Conservation (phyloP, 2,329 filamentous ascomycete genomes). For the Thermochaetoides dissita region DNA sequence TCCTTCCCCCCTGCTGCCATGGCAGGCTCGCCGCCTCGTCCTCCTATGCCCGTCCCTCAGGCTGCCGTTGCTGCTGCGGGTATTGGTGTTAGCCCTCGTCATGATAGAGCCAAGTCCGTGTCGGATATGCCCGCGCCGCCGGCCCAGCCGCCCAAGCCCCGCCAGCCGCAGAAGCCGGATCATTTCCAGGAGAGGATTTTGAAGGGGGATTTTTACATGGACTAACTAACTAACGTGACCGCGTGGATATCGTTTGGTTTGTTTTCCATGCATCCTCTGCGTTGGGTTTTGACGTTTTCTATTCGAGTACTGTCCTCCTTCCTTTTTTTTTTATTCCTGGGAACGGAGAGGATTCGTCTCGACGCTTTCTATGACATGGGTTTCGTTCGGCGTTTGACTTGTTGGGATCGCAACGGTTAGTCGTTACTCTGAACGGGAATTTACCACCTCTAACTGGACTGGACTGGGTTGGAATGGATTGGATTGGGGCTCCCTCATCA, state of each 20-base stretch:
- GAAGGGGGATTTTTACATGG: conserved; percentile 97
- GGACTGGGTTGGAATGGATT: too few species aligned
- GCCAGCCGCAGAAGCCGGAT: conserved; percentile 61
- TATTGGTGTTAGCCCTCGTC: conserved; percentile 22
- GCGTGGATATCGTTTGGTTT: neutral
- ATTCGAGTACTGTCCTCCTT: too few species aligned
- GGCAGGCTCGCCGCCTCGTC: conserved; percentile 29
- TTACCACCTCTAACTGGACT: too few species aligned
- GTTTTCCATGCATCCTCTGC: too few species aligned
- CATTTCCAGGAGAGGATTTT: conserved; percentile 93
- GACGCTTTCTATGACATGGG: too few species aligned
- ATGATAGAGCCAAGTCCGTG: conserved; percentile 58
- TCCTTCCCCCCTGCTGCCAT: conserved; percentile 34
- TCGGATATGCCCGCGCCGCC: conserved; percentile 48
- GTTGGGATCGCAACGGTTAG: too few species aligned
- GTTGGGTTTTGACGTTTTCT: too few species aligned
- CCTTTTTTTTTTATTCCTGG: too few species aligned
- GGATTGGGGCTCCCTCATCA: too few species aligned
- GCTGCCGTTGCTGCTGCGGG: conserved; percentile 4
- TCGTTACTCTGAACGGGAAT: too few species aligned
- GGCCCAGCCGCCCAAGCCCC: conserved; percentile 34
- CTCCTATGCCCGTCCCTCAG: conserved; percentile 11
- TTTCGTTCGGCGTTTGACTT: too few species aligned
- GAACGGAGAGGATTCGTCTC: too few species aligned
- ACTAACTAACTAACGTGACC: conserved; percentile 30